Evolutionary conservation across 495 filamentous ascomycete genomes (phyloP).

Genomic region (Penicillium bialowiezense): DNA sequence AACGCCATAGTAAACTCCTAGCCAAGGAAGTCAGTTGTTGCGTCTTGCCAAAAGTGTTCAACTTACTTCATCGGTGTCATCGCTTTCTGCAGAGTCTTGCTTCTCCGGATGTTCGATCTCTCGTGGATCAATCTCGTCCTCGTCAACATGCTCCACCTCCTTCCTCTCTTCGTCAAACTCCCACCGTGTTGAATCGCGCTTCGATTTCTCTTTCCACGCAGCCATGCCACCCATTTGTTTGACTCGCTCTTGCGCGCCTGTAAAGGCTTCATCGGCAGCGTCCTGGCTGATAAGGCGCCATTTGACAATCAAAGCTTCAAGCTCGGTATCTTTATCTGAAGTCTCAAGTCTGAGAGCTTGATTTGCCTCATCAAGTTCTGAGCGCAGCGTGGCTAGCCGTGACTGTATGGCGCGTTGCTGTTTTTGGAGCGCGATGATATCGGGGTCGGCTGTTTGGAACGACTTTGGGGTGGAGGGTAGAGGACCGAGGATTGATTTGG

Average conservation of each 20-base stretch:
- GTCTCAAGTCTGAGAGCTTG: conserved; percentile 51
- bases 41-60: background rate
- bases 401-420: conserved; percentile 33
- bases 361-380: conserved; percentile 43
- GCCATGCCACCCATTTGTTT: conserved; percentile 55
- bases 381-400: conserved; percentile 27
- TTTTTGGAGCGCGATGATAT: conserved; percentile 29
- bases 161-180: conserved; percentile 25
- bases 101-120: conserved; percentile 22
- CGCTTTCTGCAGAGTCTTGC: conserved; percentile 20
- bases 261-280: conserved; percentile 53
- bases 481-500: conserved; percentile 4
- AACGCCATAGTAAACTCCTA: conserved; percentile 68
- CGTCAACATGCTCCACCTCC: conserved; percentile 21
- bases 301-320: conserved; percentile 45
- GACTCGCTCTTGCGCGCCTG: conserved; percentile 39
- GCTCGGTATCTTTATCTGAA: conserved; percentile 43
- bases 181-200: conserved; percentile 33
- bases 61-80: conserved; percentile 36
- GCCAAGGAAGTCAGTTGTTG: background rate
- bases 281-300: conserved; percentile 47
- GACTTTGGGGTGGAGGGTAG: conserved; percentile 2
- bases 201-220: conserved; percentile 50
- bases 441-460: conserved; percentile 16
- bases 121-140: conserved; percentile 15